phyloP scores from a whole-genome alignment of 75 land plant species.

The Azolla pinnata region DNA sequence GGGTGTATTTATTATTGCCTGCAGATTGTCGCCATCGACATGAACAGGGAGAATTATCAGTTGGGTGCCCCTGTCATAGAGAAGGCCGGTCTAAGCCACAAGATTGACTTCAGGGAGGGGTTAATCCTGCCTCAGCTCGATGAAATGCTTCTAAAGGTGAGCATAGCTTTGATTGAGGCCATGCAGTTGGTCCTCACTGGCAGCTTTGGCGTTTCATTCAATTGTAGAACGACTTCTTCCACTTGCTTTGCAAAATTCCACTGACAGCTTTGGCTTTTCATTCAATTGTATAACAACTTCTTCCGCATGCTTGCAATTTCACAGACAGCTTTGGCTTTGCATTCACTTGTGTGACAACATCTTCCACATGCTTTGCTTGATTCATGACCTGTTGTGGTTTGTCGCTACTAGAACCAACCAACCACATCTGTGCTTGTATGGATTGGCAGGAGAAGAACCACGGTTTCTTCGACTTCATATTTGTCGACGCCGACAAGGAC shows the following conservation, averaged over 20 bases:
- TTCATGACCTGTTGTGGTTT: neutral
- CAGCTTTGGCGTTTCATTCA: neutral
- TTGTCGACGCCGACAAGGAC: slow-evolving; percentile 83
- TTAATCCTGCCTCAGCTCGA: slow-evolving; percentile 49
- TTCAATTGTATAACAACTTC: neutral
- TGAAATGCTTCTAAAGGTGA: slow-evolving; percentile 33
- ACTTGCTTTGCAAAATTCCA: neutral
- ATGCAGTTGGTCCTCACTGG: neutral
- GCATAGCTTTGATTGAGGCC: neutral
- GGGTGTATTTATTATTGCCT: neutral
- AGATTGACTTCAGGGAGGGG: slow-evolving; percentile 68
- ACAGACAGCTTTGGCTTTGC: neutral
- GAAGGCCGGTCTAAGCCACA: slow-evolving; percentile 65
- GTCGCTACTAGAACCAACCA: neutral
- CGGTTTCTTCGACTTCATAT: slow-evolving; percentile 61
- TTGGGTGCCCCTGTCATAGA: slow-evolving; percentile 46
- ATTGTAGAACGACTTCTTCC: neutral
- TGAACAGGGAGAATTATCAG: slow-evolving; percentile 49
- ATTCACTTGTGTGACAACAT: neutral
- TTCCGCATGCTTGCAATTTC: neutral
- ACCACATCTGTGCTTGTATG: neutral
- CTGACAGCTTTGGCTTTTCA: neutral
- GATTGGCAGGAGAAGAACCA: slow-evolving; percentile 28
- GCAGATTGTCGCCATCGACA: slow-evolving; percentile 65
- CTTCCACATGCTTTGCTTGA: neutral